These are phyloP conservation scores for Actinomortierella ambigua DNA, from an alignment of 371 early-diverging fungal genomes.

Conservation along the genomic window DNA sequence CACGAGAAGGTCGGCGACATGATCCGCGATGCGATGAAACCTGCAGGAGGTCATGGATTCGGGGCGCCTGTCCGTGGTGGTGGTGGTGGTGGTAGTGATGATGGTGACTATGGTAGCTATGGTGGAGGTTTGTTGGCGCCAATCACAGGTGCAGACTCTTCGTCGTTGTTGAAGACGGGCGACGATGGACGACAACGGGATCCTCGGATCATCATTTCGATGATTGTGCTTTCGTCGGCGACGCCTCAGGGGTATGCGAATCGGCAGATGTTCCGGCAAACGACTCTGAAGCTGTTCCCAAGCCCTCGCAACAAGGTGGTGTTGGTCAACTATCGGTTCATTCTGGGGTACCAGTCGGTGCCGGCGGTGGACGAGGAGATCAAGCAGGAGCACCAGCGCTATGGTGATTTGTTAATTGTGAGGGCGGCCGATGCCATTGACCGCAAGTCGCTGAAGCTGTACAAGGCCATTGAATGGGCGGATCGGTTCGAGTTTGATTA, in stretches of 20 bases:
- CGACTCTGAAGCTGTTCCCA: slow-evolving; percentile 59
- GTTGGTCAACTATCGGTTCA: slow-evolving; percentile 54
- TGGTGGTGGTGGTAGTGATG: no score
- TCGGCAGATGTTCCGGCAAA: slow-evolving; percentile 59
- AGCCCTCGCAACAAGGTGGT: slow-evolving; percentile 50
- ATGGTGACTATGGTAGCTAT: no score
- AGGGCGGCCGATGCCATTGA: slow-evolving; percentile 55
- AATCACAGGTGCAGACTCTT: no score
- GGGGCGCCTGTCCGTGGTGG: no score
- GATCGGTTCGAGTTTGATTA: slow-evolving; percentile 61
- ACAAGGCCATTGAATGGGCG: slow-evolving; percentile 60
- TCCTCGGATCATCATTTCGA: slow-evolving; percentile 39
- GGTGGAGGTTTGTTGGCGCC: no score
- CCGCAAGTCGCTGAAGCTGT: slow-evolving; percentile 58
- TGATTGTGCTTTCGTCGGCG: slow-evolving; percentile 62
- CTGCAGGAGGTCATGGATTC: no score
- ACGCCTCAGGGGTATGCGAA: slow-evolving; percentile 57
- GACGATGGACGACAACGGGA: slow-evolving; percentile 13
- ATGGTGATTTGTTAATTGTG: slow-evolving; percentile 55
- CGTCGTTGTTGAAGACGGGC: background rate
- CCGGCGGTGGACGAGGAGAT: slow-evolving; percentile 47
- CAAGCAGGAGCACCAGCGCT: slow-evolving; percentile 47
- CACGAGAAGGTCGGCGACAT: background rate
- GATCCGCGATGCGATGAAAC: no score
- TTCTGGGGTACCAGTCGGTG: slow-evolving; percentile 52